Conservation (phyloP, 345 rosid genomes). For the Abelmoschus esculentus region DNA sequence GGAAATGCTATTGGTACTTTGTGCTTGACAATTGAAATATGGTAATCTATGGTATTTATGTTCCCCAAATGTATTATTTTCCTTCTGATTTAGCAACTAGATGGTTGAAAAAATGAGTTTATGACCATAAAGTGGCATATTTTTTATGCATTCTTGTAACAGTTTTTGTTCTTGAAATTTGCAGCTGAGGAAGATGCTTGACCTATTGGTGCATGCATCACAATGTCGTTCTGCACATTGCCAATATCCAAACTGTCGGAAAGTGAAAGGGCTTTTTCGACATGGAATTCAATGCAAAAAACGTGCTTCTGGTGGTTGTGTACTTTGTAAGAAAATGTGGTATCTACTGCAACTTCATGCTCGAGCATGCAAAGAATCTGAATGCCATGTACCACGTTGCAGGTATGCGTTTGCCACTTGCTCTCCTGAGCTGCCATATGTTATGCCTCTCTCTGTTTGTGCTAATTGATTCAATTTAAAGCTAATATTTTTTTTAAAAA, state of each 20-base stretch:
- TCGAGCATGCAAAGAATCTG: conserved; percentile 95
- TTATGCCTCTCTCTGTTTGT: conserved; percentile 1
- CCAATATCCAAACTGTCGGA: conserved; percentile 57
- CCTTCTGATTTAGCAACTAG: not conserved
- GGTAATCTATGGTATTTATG: not conserved
- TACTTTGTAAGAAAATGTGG: conserved; percentile 93
- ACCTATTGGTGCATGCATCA: conserved; percentile 96
- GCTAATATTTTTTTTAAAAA: not conserved
- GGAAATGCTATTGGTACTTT: not conserved
- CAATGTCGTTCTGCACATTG: conserved; percentile 76
- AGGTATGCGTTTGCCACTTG: conserved; percentile 33
- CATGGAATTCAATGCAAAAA: conserved; percentile 84
- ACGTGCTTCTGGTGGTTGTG: conserved; percentile 95
- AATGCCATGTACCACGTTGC: conserved; percentile 96
- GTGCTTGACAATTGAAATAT: not conserved
- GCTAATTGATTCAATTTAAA: conserved; percentile 1
- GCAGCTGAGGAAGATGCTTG: conserved; percentile 98
- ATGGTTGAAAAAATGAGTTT: not conserved
- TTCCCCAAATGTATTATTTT: not conserved
- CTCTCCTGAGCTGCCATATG: not conserved
- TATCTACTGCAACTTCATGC: conserved; percentile 97
- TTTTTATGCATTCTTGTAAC: not conserved
- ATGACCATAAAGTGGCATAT: not conserved
- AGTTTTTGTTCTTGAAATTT: conserved; percentile 18
- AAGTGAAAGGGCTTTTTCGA: conserved; percentile 68